Evolutionary conservation across 2,329 filamentous ascomycete species (phyloP), one percentile per base, ranked within the genome.

Genomic region (Chaetothyriales sp.): DNA sequence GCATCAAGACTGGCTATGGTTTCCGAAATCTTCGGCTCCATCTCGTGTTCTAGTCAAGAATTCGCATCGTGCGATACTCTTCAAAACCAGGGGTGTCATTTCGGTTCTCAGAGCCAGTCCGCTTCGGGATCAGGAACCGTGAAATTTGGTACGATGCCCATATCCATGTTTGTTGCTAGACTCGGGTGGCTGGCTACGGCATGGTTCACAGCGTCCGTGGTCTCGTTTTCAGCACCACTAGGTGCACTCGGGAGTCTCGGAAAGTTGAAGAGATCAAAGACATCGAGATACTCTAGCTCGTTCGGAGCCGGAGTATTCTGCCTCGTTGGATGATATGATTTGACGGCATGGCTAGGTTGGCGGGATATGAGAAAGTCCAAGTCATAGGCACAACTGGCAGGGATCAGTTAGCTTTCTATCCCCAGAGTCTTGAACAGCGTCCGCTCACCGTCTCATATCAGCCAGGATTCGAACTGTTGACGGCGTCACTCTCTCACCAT

Each of bases 241-340:
- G 67, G 62, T 4, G 63, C 52, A 18, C 70, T 67, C 0, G 77
- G 77, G 20, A 95, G 70, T 18, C 88, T 74, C 1, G 89, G 89
- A 51, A 94, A 81, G 64, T 95, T 95, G 74, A 95, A 95, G 64
- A 94, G 95, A 61, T 92, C 87, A 65, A 95, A 95, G 0, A 95
- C 86, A 61, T 95, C 89, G 2, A 95, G 73, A 64, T 94, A 94
- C 65, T 94, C 89, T 2, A 95, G 73, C 63, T 94, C 88, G 59
- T 92, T 87, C 1, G 85, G 78, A 8, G 81, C 85, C 0, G 86
- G 85, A 28, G 82, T 85, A 56, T 80, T 77, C 1, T 78, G 77
- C 1, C 81, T 80, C 0, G 81, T 82, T 5, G 64, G 60, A 49
- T 61, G 58, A 54, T 61, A 60, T 37, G 61, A 60, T 48, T 56